Evolutionary conservation across 2,329 filamentous ascomycete species (phyloP).

Genomic region (Trichocomaceae sp.): DNA sequence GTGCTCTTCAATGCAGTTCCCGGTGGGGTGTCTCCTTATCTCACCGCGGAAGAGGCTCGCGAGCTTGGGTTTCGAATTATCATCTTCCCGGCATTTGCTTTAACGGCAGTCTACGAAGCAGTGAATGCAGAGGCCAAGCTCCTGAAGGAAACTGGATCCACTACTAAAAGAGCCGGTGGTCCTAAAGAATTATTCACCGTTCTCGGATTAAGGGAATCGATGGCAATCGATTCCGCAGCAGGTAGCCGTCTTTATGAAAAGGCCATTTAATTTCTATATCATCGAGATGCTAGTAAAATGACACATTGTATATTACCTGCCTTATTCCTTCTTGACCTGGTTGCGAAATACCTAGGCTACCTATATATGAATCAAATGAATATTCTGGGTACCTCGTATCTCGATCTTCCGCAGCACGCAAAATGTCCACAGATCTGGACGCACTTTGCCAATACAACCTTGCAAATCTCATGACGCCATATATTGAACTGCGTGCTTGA

Average conservation of each 20-base stretch:
- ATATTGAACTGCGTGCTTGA: conserved; percentile 19
- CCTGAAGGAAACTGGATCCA: conserved; percentile 24
- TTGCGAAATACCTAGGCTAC: too few species aligned
- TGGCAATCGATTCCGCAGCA: conserved; percentile 25
- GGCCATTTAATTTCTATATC: conserved; percentile 8
- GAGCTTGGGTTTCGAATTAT: conserved; percentile 30
- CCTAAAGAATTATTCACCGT: conserved; percentile 26
- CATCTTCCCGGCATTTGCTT: conserved; percentile 26
- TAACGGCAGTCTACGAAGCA: conserved; percentile 21
- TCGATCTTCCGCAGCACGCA: too few species aligned
- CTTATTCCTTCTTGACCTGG: too few species aligned
- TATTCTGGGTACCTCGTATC: too few species aligned
- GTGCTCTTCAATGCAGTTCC: conserved; percentile 32
- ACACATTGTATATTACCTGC: neutral
- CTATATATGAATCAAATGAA: too few species aligned
- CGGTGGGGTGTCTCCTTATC: conserved; percentile 25
- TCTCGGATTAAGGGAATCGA: conserved; percentile 24
- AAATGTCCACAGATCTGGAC: too few species aligned
- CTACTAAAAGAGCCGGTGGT: conserved; percentile 5
- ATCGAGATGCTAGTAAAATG: neutral
- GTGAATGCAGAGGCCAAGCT: conserved; percentile 19
- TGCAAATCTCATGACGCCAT: neutral
- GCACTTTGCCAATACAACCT: neutral
- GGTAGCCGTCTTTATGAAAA: conserved; percentile 18
- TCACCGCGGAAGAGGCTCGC: conserved; percentile 24